Percentiles rank a stretch among this genome's conserved stretches.
Evolutionary conservation across 352 stramenopile genomes (phyloP).

Genomic region (Phytophthora citrophthora): DNA sequence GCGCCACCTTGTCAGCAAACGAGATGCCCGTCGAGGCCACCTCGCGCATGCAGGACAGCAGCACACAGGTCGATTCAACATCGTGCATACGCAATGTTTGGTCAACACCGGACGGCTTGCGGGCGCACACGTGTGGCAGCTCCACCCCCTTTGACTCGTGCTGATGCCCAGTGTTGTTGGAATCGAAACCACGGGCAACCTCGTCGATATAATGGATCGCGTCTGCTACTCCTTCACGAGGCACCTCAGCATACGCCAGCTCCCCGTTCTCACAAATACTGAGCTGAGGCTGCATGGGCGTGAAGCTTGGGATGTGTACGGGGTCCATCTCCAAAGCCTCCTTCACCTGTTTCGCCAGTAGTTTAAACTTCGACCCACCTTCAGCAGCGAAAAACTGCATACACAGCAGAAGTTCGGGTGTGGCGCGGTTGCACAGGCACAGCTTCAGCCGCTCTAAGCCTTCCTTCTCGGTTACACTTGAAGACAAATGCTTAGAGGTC

Average conservation of each 20-base stretch:
- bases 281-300: constrained; percentile 57
- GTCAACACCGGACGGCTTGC: constrained; percentile 77
- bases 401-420: constrained; percentile 63
- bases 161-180: constrained; percentile 30
- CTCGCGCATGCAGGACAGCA: constrained; percentile 87
- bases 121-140: constrained; percentile 77
- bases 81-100: constrained; percentile 84
- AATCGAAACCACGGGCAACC: constrained; percentile 65
- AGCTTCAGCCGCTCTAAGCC: constrained; percentile 6
- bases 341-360: too few species aligned
- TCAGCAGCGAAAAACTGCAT: constrained; percentile 60
- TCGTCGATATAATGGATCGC: constrained; percentile 74
- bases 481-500: too few species aligned
- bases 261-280: constrained; percentile 54
- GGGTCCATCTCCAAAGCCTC: constrained; percentile 32
- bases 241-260: constrained; percentile 63
- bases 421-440: constrained; percentile 74
- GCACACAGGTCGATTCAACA: constrained; percentile 76
- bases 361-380: constrained; percentile 19
- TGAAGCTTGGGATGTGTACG: constrained; percentile 65
- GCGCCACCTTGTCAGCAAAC: constrained; percentile 82
- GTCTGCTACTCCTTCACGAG: constrained; percentile 49
- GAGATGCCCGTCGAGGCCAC: constrained; percentile 85
- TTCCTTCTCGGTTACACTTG: too few species aligned
- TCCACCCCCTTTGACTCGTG: constrained; percentile 37